Evolutionary conservation across 108 stramenopile species (phyloP), one percentile per base, ranked within the genome.

Genomic region (Licmophora abbreviata): DNA sequence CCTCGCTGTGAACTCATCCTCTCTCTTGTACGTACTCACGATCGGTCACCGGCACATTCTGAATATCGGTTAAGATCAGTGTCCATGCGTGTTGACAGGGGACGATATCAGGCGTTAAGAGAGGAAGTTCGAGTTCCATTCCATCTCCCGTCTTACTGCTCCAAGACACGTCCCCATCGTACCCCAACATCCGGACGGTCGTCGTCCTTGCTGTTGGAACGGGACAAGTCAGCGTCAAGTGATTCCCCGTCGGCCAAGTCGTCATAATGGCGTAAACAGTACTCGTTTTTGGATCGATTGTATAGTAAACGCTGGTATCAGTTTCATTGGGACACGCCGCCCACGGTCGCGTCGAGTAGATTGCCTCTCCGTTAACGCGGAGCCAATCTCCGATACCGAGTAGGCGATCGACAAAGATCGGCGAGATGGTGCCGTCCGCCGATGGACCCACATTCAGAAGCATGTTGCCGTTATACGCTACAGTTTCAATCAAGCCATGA

Each of bases 21-120:
- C n/a, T n/a, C n/a, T n/a, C n/a, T n/a, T n/a, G n/a, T n/a, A n/a
- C n/a, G n/a, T n/a, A n/a, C n/a, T n/a, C n/a, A n/a, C n/a, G n/a
- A n/a, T n/a, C n/a, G n/a, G n/a, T n/a, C n/a, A n/a, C n/a, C n/a
- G 34, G 34, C 12, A 35, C 34, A 52, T 73, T 68, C 15, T 27
- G 34, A 3, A 73, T 10, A 29, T 38, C 52, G 28, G 60, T 53
- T 18, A 75, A 41, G 4, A 52, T 51, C 29, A 75, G 25, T 7
- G 59, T 68, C 73, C 73, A 75, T 14, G 69, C 56, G 51, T 75
- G 67, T 46, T 66, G 46, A 34, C 73, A 75, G 29, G 73, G 73
- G 9, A 75, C 44, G 31, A 34, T 49, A 41, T 54, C 55, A 25
- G 73, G 73, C 6, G 63, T 69, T 27, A 75, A 32, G 18, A 29